Evolutionary conservation across 768 basidiomycete genomes (phyloP).

Genomic region (Bullera alba): DNA sequence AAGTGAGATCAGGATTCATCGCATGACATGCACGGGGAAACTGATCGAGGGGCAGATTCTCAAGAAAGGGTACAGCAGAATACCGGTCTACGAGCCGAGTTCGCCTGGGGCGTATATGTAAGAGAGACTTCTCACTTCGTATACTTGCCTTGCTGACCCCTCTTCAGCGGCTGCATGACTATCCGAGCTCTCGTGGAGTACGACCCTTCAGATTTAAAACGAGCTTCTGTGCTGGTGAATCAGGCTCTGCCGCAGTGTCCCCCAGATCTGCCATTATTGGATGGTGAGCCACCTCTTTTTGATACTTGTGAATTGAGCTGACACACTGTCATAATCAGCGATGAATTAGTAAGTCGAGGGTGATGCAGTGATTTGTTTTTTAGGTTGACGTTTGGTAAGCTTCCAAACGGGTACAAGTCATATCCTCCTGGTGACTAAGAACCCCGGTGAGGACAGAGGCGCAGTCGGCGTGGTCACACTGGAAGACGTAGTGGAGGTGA

Average conservation of each 20-base stretch:
- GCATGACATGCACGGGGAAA: neutral
- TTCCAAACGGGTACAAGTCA: slow-evolving; percentile 41
- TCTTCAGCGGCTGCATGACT: no score
- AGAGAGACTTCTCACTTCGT: neutral
- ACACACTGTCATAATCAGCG: slow-evolving; percentile 9
- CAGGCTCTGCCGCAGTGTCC: slow-evolving; percentile 35
- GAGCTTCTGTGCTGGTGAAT: slow-evolving; percentile 21
- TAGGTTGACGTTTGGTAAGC: slow-evolving; percentile 10
- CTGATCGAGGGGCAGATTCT: slow-evolving; percentile 23
- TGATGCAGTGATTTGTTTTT: no score
- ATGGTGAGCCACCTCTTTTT: slow-evolving; percentile 21
- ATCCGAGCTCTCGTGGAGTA: slow-evolving; percentile 32
- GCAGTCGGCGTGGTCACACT: slow-evolving; percentile 37
- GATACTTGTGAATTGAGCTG: slow-evolving; percentile 7
- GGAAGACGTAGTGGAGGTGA: slow-evolving; percentile 41
- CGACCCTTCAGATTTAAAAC: slow-evolving; percentile 32
- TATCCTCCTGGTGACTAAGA: slow-evolving; percentile 29
- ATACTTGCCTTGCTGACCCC: neutral
- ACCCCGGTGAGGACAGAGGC: slow-evolving; percentile 22
- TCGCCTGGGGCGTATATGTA: slow-evolving; percentile 33
- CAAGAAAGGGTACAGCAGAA: slow-evolving; percentile 32
- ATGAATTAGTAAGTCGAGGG: slow-evolving; percentile 32
- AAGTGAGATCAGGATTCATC: slow-evolving; percentile 6
- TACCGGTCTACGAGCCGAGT: slow-evolving; percentile 37
- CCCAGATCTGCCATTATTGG: slow-evolving; percentile 29